Percentiles rank a stretch among this genome's conserved stretches.
These are phyloP conservation scores for Paraconiothyrium brasiliense DNA, from an alignment of 2,329 filamentous ascomycete genomes.

Conservation along the genomic window DNA sequence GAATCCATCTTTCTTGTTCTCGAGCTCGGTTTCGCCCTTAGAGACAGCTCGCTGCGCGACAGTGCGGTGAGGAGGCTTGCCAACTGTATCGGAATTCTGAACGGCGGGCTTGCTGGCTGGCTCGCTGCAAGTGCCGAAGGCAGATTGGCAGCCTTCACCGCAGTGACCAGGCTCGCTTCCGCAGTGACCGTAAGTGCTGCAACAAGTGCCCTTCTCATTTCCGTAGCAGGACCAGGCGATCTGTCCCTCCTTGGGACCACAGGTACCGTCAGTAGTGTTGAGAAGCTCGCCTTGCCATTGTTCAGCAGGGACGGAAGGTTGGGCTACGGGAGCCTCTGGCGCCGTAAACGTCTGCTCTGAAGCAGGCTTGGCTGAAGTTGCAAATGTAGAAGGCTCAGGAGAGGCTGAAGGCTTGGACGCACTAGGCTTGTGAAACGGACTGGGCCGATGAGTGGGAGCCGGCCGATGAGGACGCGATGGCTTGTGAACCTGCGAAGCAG, in stretches of 20 bases:
- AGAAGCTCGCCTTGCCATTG: not conserved
- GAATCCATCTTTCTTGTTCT: too few relatives aligned
- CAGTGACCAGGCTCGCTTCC: slow-evolving; percentile 13
- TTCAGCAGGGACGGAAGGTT: not conserved
- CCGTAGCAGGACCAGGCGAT: slow-evolving; percentile 26
- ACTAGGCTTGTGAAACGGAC: not conserved
- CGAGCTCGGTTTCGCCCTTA: too few relatives aligned
- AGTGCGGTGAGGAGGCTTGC: too few relatives aligned
- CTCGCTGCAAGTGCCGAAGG: slow-evolving; percentile 19
- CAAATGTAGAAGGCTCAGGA: not conserved
- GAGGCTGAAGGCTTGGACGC: not conserved
- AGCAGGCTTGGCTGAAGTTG: not conserved
- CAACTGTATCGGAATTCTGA: too few relatives aligned
- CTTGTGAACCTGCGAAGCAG: not conserved
- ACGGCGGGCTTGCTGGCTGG: not conserved
- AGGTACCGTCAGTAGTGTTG: not conserved
- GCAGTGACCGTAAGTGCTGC: slow-evolving; percentile 21
- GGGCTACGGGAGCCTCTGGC: not conserved
- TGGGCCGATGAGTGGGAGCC: not conserved
- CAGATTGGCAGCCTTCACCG: slow-evolving; percentile 16
- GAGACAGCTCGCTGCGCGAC: too few relatives aligned
- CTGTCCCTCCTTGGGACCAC: not conserved
- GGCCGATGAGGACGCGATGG: not conserved
- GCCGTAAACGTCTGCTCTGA: not conserved
- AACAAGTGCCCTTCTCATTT: slow-evolving; percentile 30